Conservation (phyloP, 345 rosid genomes). For the Populus pruinosa region DNA sequence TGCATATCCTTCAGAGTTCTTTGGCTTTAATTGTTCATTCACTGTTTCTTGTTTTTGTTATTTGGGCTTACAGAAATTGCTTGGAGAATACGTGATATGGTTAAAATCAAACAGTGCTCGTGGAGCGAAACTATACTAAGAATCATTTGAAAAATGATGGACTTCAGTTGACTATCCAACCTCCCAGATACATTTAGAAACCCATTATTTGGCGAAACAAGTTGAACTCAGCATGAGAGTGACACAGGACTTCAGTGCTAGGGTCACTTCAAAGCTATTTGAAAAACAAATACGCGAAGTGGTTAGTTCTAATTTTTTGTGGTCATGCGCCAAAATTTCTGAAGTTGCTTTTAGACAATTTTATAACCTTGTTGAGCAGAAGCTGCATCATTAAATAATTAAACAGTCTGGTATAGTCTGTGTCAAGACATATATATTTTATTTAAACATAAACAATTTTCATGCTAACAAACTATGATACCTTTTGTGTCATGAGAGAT, state of each 20-base stretch:
- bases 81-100: slow-evolving; percentile 65
- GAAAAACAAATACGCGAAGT: slow-evolving; percentile 72
- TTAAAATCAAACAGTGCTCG: slow-evolving; percentile 58
- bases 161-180: slow-evolving; percentile 43
- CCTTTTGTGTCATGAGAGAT: not conserved
- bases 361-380: not conserved
- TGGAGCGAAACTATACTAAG: slow-evolving; percentile 58
- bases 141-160: slow-evolving; percentile 77
- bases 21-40: not conserved
- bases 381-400: not conserved
- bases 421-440: not conserved
- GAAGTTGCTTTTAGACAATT: not conserved
- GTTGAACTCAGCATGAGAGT: slow-evolving; percentile 54
- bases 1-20: not conserved
- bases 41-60: slow-evolving; percentile 2
- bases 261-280: slow-evolving; percentile 55
- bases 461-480: not conserved
- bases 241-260: slow-evolving; percentile 52
- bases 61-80: slow-evolving; percentile 51
- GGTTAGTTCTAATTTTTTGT: slow-evolving; percentile 43
- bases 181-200: slow-evolving; percentile 39
- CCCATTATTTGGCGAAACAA: slow-evolving; percentile 42
- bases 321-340: not conserved
- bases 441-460: not conserved
- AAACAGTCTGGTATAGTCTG: not conserved